Conservation (phyloP, 2,329 filamentous ascomycete genomes). For the Scleromitrula shiraiana region DNA sequence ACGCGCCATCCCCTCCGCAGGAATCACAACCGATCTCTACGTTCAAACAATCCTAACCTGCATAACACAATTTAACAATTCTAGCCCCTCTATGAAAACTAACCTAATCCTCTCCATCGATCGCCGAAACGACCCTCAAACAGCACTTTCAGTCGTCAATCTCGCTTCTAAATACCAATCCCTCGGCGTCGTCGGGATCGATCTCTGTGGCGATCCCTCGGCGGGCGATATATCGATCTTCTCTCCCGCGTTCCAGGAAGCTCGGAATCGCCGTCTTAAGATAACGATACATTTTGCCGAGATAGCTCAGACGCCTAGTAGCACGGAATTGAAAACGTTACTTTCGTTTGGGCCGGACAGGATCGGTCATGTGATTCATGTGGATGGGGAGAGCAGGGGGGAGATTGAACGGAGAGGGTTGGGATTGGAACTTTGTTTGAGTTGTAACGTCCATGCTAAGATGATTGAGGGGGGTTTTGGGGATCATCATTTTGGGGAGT, state of each 20-base stretch:
- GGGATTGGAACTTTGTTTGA: slow-evolving; percentile 69
- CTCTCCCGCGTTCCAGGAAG: slow-evolving; percentile 48
- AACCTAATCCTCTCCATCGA: slow-evolving; percentile 70
- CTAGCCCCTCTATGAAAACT: slow-evolving; percentile 41
- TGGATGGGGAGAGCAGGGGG: slow-evolving; percentile 46
- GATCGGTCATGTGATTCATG: slow-evolving; percentile 73
- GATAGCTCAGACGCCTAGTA: slow-evolving; percentile 45
- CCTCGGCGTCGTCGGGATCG: slow-evolving; percentile 60
- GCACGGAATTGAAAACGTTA: slow-evolving; percentile 54
- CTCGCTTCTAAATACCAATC: slow-evolving; percentile 49
- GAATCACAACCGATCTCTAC: slow-evolving; percentile 51
- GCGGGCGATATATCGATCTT: slow-evolving; percentile 54
- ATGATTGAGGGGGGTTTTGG: slow-evolving; percentile 58
- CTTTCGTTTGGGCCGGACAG: slow-evolving; percentile 59
- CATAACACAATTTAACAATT: slow-evolving; percentile 42
- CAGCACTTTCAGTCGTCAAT: slow-evolving; percentile 56
- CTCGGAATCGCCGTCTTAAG: slow-evolving; percentile 46
- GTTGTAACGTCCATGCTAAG: slow-evolving; percentile 70
- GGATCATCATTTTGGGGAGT: slow-evolving; percentile 72
- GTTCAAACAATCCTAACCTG: slow-evolving; percentile 56
- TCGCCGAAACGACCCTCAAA: slow-evolving; percentile 47
- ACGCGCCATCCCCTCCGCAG: slow-evolving; percentile 46
- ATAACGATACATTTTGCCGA: slow-evolving; percentile 77
- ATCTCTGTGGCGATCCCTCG: slow-evolving; percentile 70
- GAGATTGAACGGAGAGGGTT: slow-evolving; percentile 31